Base-by-base conservation (phyloP, 1,284 basidiomycete genomes). In the Porodaedalea pini region DNA sequence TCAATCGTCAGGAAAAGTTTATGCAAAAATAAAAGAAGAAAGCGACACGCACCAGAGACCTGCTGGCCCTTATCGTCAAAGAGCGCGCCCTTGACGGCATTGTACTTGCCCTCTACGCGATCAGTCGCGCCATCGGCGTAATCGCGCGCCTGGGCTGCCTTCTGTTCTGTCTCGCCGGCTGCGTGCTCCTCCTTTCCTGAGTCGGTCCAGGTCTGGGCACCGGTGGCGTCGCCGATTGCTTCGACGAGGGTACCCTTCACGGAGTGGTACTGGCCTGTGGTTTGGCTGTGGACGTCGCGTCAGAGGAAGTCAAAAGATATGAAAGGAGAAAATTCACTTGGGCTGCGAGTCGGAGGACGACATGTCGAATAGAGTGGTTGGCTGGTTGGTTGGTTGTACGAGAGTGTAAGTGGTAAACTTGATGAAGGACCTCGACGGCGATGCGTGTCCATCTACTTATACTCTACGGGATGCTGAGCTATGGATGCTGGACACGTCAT, bases 161-260 rank as follows among this genome's bases (percentile, higher is more conserved):
- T 78, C 66, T 77, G 75, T 64, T 86, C 82, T 8, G 75, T 75
- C 68, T 90, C 87, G 51, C 88, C 88, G 55, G 75, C 69, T 41
- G 76, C 74, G 66, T 88, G 87, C 65, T 87, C 84, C 60, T 89
- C 75, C 63, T 81, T 81, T 17, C 87, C 86, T 32, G 81, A 72
- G 60, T 78, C 68, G 64, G 75, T 63, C 82, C 79, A 83, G 1
- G 72, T 66, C 52, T 70, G 61, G 6, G 72, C 66, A 19, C 81
- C 81, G 40, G 74, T 77, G 51, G 76, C 25, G 62, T 82, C 75
- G 54, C 83, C 82, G 51, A 80, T 67, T n/a, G 74, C 67, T 73
- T 89, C 85, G 63, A 86, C 81, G 55, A 70, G 68, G 53, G 71
- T 78, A 23, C 88, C 88, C 72, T 85, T 85, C 37, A 74, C 58